Conservation (phyloP, 495 filamentous ascomycete species). For the Daldinia loculata region DNA sequence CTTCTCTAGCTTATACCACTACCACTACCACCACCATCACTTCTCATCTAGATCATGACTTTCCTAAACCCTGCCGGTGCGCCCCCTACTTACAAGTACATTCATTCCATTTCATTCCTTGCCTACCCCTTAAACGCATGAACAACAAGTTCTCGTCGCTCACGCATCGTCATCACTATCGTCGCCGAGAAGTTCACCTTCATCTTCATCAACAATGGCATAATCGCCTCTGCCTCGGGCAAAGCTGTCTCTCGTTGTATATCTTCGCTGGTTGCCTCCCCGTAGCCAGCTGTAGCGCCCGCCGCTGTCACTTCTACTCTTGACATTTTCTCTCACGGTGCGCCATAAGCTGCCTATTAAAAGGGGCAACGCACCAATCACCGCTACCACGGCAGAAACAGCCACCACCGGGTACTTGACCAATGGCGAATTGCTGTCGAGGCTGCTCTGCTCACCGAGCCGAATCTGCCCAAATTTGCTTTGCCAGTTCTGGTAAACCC, state of each 20-base stretch:
- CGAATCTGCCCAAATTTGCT: slow-evolving; percentile 91
- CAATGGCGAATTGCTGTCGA: slow-evolving; percentile 72
- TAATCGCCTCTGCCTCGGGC: slow-evolving; percentile 86
- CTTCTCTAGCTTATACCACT: not conserved
- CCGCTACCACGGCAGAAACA: slow-evolving; percentile 78
- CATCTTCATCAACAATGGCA: slow-evolving; percentile 85
- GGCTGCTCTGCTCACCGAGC: slow-evolving; percentile 70
- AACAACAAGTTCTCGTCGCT: slow-evolving; percentile 17
- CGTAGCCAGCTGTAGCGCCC: slow-evolving; percentile 57
- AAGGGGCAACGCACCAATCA: slow-evolving; percentile 77
- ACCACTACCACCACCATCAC: slow-evolving; percentile 1
- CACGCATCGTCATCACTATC: slow-evolving; percentile 91
- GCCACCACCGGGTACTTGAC: slow-evolving; percentile 81
- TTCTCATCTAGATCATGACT: slow-evolving; percentile 21
- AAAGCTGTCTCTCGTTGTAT: slow-evolving; percentile 85
- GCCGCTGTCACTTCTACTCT: slow-evolving; percentile 42
- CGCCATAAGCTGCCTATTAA: slow-evolving; percentile 73
- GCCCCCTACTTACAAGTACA: slow-evolving; percentile 37
- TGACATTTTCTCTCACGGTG: slow-evolving; percentile 60
- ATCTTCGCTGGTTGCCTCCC: slow-evolving; percentile 66
- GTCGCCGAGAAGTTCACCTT: slow-evolving; percentile 89
- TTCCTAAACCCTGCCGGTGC: slow-evolving; percentile 34
- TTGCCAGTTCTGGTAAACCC: slow-evolving; percentile 84
- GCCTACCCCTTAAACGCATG: not conserved
- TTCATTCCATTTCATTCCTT: slow-evolving; percentile 13